Conservation (phyloP, 768 basidiomycete species). For the Phanerodontia chrysosporium region DNA sequence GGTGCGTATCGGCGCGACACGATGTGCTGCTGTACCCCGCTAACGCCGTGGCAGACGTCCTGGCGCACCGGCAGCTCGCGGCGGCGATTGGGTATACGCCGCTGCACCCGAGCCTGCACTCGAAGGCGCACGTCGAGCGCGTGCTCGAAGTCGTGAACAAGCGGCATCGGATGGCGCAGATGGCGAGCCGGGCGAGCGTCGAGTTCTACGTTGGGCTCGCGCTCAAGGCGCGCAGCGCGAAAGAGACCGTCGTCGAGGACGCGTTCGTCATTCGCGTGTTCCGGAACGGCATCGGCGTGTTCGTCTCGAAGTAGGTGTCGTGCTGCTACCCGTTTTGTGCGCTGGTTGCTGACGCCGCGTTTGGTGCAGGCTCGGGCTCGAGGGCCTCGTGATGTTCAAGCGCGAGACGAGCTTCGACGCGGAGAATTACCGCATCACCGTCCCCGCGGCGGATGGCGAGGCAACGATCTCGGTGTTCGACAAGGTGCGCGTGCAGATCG, state of each 20-base stretch:
- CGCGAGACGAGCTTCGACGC: slow-evolving; percentile 85
- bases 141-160: slow-evolving; percentile 84
- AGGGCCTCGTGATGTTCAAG: slow-evolving; percentile 94
- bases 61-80: slow-evolving; percentile 89
- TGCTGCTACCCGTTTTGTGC: neutral
- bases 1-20: slow-evolving; percentile 37
- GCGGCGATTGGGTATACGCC: slow-evolving; percentile 83
- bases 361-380: slow-evolving; percentile 78
- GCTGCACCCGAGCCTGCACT: slow-evolving; percentile 84
- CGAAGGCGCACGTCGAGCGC: slow-evolving; percentile 83
- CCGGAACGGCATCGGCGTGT: slow-evolving; percentile 94
- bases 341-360: neutral
- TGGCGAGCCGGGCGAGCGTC: slow-evolving; percentile 93
- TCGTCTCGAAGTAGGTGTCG: slow-evolving; percentile 78
- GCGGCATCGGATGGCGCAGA: slow-evolving; percentile 94
- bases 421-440: slow-evolving; percentile 80
- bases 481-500: slow-evolving; percentile 85
- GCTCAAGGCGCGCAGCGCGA: slow-evolving; percentile 63
- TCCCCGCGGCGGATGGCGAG: slow-evolving; percentile 40
- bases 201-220: slow-evolving; percentile 98
- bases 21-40: neutral
- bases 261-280: slow-evolving; percentile 94
- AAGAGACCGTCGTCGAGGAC: slow-evolving; percentile 59
- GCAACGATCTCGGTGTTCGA: slow-evolving; percentile 84
- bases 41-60: slow-evolving; percentile 59